A percentile compares a stretch with the other conserved stretches of the same genome.
These are phyloP conservation scores for Boletus huronensis DNA, from an alignment of 768 basidiomycete species.

Conservation along the genomic window DNA sequence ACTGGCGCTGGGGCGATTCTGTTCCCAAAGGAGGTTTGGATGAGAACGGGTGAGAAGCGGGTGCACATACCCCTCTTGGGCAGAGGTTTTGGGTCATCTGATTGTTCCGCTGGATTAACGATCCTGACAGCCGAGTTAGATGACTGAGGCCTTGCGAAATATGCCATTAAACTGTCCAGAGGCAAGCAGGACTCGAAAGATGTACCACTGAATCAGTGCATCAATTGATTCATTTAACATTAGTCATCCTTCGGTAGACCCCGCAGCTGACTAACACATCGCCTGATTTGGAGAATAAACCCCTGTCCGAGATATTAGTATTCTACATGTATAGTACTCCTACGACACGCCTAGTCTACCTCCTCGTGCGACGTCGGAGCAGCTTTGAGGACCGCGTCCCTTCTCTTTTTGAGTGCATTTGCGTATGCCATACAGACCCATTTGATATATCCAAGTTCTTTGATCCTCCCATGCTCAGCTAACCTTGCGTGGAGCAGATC, in stretches of 20 bases:
- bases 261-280: not conserved
- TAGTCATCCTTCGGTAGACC: conserved; percentile 21
- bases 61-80: conserved; percentile 53
- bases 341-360: conserved; percentile 5
- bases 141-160: conserved; percentile 61
- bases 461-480: conserved; percentile 39
- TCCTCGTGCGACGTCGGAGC: not conserved
- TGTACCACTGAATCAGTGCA: not conserved
- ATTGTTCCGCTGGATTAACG: conserved; percentile 51
- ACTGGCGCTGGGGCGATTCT: conserved; percentile 77
- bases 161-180: conserved; percentile 48
- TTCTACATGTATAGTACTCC: not conserved
- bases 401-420: conserved; percentile 58
- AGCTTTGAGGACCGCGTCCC: conserved; percentile 39
- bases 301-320: not conserved
- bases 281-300: not conserved
- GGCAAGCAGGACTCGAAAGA: conserved; percentile 2
- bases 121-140: conserved; percentile 67
- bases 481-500: conserved; percentile 75
- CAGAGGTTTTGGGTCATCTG: conserved; percentile 40
- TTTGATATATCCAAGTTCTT: conserved; percentile 64
- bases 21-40: conserved; percentile 6
- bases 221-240: conserved; percentile 9
- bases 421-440: conserved; percentile 74
- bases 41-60: not conserved